Conservation (phyloP, 176 grass and related monocot genomes). For the Raddia distichophylla region DNA sequence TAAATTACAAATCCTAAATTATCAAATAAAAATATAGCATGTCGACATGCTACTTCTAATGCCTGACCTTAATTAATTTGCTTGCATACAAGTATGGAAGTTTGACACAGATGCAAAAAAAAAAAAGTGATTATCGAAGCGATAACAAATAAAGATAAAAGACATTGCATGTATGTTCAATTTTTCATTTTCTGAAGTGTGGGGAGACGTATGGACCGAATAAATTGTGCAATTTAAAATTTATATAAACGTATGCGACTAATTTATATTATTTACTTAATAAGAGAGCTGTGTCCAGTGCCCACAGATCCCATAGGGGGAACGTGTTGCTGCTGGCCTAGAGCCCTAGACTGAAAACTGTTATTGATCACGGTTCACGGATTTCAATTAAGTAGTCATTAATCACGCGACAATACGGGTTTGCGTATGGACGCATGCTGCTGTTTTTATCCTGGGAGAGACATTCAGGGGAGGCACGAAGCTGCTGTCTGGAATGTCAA, state of each 20-base stretch:
- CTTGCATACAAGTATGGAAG: neutral
- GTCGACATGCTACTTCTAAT: too few relatives aligned
- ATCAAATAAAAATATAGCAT: too few relatives aligned
- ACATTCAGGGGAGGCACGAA: constrained; percentile 41
- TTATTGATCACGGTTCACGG: too few relatives aligned
- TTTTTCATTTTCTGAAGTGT: neutral
- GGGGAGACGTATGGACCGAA: neutral
- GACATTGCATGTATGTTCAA: neutral
- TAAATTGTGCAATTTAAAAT: neutral
- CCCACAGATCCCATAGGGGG: too few relatives aligned
- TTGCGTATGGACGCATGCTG: constrained; percentile 39
- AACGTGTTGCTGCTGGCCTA: too few relatives aligned
- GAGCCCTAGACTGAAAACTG: too few relatives aligned
- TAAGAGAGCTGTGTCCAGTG: too few relatives aligned
- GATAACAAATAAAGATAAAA: neutral
- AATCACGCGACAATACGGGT: constrained; percentile 7
- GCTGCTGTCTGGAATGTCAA: constrained; percentile 33
- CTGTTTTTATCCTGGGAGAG: constrained; percentile 30
- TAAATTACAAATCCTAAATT: too few relatives aligned
- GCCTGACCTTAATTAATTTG: too few relatives aligned
- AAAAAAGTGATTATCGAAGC: neutral
- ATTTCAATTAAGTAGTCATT: too few relatives aligned
- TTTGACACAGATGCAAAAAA: neutral
- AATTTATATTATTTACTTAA: too few relatives aligned
- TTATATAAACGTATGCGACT: neutral